Base-by-base conservation (phyloP, 2,329 filamentous ascomycete species). In the Aspergillus proliferans region DNA sequence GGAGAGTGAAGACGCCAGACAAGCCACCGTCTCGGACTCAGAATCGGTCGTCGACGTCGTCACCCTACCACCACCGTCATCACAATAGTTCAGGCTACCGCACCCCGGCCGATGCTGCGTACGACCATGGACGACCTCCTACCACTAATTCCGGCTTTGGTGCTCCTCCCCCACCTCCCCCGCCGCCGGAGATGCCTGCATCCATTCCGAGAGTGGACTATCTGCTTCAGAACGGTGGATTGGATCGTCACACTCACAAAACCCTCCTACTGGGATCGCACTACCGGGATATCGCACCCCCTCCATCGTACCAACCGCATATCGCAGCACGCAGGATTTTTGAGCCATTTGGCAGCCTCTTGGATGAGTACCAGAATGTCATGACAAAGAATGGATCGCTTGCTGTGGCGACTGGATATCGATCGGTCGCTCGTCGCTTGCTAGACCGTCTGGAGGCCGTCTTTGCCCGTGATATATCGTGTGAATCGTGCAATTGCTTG, bases 391-490 rank as follows among this genome's bases (percentile, higher is more conserved):
- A 87, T 58, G 93, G 93, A 3, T 97, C 92, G 0, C 75, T 98
- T 4, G 93, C 93, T 2, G 93, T 97, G 1, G 93, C 93, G 14
- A 97, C 92, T 0, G 93, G 93, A 5, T 95, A 97, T 67, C 84
- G 88, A 47, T 96, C 92, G 0, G 87, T 97, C n/a, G 93, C 93
- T 3, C 84, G 93, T 4, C 82, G 91, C 46, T 73, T 97, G 21
- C 79, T 97, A 4, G 92, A 98, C 69, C 83, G 93, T 34, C 76
- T 98, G 3, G 92, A 96, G 65, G 88, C 92, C 49, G 90, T 98
- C 7, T 97, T 98, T 69, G 91, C 90, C 2, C 81, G 93, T 51
- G 92, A 97, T 62, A 84, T 98, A 33, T 91, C 91, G 0, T 84
- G 84, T 0, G 84, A 95, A 61, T 83, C 85, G n/a, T 97, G 92